Evolutionary conservation across 1,284 basidiomycete genomes (phyloP).

Genomic region (Bondarzewia mesenterica): DNA sequence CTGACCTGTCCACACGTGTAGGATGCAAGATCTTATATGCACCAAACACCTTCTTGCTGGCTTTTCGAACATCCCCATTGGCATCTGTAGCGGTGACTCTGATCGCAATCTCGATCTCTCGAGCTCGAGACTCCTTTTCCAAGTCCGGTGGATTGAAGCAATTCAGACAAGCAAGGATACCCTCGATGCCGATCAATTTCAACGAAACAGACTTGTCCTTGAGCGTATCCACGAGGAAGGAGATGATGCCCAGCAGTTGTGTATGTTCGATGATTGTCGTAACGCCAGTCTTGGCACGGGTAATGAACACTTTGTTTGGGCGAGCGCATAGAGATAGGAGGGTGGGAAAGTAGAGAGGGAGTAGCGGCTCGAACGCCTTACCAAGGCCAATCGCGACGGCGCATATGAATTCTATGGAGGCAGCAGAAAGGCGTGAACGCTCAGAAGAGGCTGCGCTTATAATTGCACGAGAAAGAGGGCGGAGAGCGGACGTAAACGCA

Average conservation of each 20-base stretch:
- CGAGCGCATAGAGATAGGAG: conserved; percentile 63
- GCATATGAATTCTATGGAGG: conserved; percentile 58
- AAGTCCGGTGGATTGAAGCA: conserved; percentile 69
- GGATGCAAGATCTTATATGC: conserved; percentile 70
- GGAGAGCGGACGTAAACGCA: conserved; percentile 48
- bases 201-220: conserved; percentile 66
- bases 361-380: conserved; percentile 58
- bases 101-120: conserved; percentile 66
- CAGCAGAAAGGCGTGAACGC: conserved; percentile 67
- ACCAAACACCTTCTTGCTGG: conserved; percentile 64
- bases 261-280: conserved; percentile 58
- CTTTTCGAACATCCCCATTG: conserved; percentile 68
- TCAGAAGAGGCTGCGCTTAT: conserved; percentile 65
- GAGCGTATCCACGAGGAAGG: conserved; percentile 51
- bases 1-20: conserved; percentile 56
- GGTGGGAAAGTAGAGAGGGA: conserved; percentile 60
- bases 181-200: conserved; percentile 57
- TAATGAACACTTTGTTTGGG: conserved; percentile 76
- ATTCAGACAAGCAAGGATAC: conserved; percentile 58
- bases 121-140: conserved; percentile 54
- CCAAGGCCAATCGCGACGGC: conserved; percentile 51
- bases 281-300: conserved; percentile 56
- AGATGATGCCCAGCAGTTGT: conserved; percentile 59
- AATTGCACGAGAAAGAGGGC: conserved; percentile 48
- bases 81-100: conserved; percentile 62